Conservation (phyloP, 257 asterid genomes). For the Coffea canephora region DNA sequence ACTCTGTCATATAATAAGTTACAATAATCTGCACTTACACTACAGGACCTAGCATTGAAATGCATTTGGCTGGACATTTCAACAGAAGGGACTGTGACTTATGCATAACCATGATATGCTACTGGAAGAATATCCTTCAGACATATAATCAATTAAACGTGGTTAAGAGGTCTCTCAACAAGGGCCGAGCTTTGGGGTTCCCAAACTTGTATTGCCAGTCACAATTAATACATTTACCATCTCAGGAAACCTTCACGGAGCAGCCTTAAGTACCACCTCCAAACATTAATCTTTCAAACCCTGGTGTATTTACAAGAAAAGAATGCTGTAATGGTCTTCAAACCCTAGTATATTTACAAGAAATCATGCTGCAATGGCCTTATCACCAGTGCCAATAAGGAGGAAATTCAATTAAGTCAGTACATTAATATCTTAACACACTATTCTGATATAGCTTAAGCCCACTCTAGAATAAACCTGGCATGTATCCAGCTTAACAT, state of each 20-base stretch:
- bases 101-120: too few species aligned
- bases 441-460: too few species aligned
- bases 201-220: neutral
- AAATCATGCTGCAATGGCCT: neutral
- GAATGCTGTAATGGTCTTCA: neutral
- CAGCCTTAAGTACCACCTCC: neutral
- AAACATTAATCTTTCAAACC: neutral
- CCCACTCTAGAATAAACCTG: too few species aligned
- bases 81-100: too few species aligned
- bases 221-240: too few species aligned
- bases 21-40: too few species aligned
- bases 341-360: too few species aligned
- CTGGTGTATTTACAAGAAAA: too few species aligned
- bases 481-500: neutral
- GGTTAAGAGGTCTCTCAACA: neutral
- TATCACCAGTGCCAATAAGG: neutral
- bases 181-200: neutral
- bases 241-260: neutral
- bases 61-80: too few species aligned
- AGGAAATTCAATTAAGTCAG: neutral
- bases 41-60: too few species aligned
- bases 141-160: neutral
- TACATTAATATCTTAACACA: neutral
- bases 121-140: too few species aligned
- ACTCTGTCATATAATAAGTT: too few species aligned